phyloP scores from a whole-genome alignment of 495 filamentous ascomycete genomes.

The Neurospora sp. region DNA sequence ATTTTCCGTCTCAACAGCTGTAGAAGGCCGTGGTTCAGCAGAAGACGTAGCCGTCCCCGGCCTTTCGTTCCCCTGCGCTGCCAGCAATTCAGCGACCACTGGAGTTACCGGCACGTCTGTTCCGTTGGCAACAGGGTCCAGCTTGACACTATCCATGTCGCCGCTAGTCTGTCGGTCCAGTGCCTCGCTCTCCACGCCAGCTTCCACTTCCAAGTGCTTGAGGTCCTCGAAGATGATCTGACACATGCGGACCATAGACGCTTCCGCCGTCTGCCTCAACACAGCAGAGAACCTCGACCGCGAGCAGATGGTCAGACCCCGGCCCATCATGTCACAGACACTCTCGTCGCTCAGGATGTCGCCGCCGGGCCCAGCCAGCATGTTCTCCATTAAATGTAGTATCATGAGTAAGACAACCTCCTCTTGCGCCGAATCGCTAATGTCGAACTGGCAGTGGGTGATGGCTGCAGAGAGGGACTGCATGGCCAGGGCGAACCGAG shows the following conservation, averaged over 20 bases:
- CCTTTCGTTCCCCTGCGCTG: slow-evolving; percentile 28
- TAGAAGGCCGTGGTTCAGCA: slow-evolving; percentile 37
- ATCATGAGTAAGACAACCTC: slow-evolving; percentile 92
- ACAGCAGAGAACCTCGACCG: slow-evolving; percentile 87
- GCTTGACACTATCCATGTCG: slow-evolving; percentile 67
- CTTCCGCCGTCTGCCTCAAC: slow-evolving; percentile 82
- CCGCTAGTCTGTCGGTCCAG: slow-evolving; percentile 52
- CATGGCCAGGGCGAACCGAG: slow-evolving; percentile 82
- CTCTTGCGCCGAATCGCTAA: slow-evolving; percentile 85
- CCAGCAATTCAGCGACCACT: not conserved
- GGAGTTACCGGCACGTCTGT: slow-evolving; percentile 32
- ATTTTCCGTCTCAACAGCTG: slow-evolving; percentile 29
- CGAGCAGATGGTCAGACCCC: slow-evolving; percentile 93
- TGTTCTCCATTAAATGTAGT: slow-evolving; percentile 93
- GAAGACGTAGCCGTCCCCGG: slow-evolving; percentile 27
- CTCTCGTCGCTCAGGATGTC: slow-evolving; percentile 90
- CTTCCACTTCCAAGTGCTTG: slow-evolving; percentile 71
- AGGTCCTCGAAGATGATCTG: slow-evolving; percentile 92
- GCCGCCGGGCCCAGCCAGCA: slow-evolving; percentile 87
- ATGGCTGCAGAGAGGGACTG: slow-evolving; percentile 89
- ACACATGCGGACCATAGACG: slow-evolving; percentile 97
- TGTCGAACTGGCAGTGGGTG: slow-evolving; percentile 96
- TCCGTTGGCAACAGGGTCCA: slow-evolving; percentile 81
- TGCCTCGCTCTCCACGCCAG: slow-evolving; percentile 47
- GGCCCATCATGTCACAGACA: slow-evolving; percentile 99